Evolutionary conservation across 108 stramenopile genomes (phyloP).

Genomic region (Fragilaria radians): DNA sequence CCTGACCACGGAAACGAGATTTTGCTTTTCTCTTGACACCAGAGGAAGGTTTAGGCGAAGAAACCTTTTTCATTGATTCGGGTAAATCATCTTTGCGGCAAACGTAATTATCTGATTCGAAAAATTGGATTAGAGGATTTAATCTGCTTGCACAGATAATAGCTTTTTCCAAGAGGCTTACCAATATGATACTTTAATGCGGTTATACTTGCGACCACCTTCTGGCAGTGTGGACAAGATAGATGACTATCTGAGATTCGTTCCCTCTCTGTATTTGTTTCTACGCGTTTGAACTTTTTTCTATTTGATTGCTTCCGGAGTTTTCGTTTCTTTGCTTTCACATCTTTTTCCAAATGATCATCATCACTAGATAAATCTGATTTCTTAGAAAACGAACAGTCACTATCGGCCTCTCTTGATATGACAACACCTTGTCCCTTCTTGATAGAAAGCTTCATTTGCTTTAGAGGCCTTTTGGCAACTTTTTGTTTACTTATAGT

Average conservation of each 20-base stretch:
- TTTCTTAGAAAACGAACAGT: too few species aligned
- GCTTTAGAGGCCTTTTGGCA: too few species aligned
- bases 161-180: constrained; percentile 15
- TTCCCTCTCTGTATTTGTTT: too few species aligned
- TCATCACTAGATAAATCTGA: too few species aligned
- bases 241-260: neutral
- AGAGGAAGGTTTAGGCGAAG: neutral
- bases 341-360: neutral
- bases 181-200: constrained; percentile 40
- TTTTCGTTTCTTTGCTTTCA: neutral
- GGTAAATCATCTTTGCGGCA: constrained; percentile 11
- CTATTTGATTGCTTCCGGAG: neutral
- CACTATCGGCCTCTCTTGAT: neutral
- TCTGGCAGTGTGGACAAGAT: constrained; percentile 43
- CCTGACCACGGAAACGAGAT: constrained; percentile 24
- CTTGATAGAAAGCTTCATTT: too few species aligned
- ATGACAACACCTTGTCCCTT: too few species aligned
- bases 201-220: constrained; percentile 12
- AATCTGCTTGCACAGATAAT: constrained; percentile 2
- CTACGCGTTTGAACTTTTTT: too few species aligned
- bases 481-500: too few species aligned
- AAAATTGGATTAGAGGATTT: neutral
- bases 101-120: constrained; percentile 13
- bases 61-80: neutral
- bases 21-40: constrained; percentile 6